Base-by-base conservation (phyloP, 179 eudicot genomes). In the Pouteria campechiana region DNA sequence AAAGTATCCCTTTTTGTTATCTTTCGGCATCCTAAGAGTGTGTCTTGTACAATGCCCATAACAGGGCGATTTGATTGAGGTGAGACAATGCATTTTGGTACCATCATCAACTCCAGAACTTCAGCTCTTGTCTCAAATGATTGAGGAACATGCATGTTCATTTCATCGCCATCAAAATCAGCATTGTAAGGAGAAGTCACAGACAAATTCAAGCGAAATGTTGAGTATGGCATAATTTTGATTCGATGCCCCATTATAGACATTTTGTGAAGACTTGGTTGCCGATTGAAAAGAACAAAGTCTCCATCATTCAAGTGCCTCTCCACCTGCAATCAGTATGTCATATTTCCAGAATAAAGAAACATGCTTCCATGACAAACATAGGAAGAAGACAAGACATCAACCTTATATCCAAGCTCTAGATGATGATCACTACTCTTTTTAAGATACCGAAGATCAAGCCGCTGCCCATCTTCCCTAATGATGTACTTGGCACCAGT, bases 61-160 rank as follows among this genome's bases (percentile, higher is more conserved):
- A 93, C 99, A 21, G 99, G 99, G 32, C 72, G 72, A 58, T 93
- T 93, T 52, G 99, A 55, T 57, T 93, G 99, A 11, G 97, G 99
- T 18, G 99, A 93, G 23, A 88, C 99, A 30, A 88, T 81, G 60
- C 99, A 93, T 56, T 93, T 88, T n/a, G 99, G 99, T 49, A 93
- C 99, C 97, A 93, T 75, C 97, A 93, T 93, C 13, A 93, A 70
- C 75, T 93, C 99, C 56, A 81, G 66, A 55, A 88, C 97, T 66
- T 93, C 99, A 29, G 99, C 99, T 46, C 97, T 80, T 13, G 97
- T 76, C 71, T 93, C 99, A 60, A 93, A 88, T 30, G 99, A 93
- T 60, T 93, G 99, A 20, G 99, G 99, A 40, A 93, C 97, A 32
- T 93, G 99, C 99, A 93, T 88, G 60, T 93, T 93, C 97, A 88